Evolutionary conservation across 139 green algal species (phyloP), one percentile per base, ranked within the genome.

Genomic region (Pedinophyceae sp.): DNA sequence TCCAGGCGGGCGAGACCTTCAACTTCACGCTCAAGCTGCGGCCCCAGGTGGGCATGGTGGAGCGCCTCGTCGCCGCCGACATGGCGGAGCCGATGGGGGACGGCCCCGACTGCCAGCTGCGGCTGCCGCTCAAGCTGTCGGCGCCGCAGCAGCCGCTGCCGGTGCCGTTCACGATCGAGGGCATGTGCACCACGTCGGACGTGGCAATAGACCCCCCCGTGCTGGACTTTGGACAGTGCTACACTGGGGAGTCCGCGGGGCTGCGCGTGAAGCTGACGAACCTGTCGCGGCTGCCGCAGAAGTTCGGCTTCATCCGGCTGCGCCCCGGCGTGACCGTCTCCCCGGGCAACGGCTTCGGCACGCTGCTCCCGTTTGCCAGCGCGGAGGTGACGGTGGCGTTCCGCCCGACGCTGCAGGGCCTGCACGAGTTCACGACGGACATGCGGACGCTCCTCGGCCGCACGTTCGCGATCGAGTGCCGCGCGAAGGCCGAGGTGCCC

Each of bases 141-240:
- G 68, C 78, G 25, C 66, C 65, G 3, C 69, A 67, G 18, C 76
- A 84, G 58, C 55, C 60, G n/a, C 53, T 74, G 27, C 70, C 72
- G 18, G 65, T 79, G 13, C 45, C 25, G 40, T 70, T 77, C 50
- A 71, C 50, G n/a, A 39, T 84, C 4, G 67, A 68, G 2, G 52
- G 65, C 18, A 55, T 66, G 57, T 50, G 73, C 34, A 84, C 67
- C 41, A 69, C 54, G 54, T 74, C 48, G 26, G 67, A 76, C 58
- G 62, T 84, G 2, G 18, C 52, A 5, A 70, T 84, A 19, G 49
- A 65, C 15, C 70, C 72, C 1, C 51, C 52, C 7, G 38, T 22
- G 2, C 49, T 84, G 7, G 65, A 81, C 55, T 77, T 84, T 60
- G 76, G 72, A 16, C 25, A 51, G 1, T 69, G 50, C 67, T 25